Evolutionary conservation across 306 rosid species (phyloP), one percentile per base, ranked within the genome.

Genomic region (Vachellia pachyceras): DNA sequence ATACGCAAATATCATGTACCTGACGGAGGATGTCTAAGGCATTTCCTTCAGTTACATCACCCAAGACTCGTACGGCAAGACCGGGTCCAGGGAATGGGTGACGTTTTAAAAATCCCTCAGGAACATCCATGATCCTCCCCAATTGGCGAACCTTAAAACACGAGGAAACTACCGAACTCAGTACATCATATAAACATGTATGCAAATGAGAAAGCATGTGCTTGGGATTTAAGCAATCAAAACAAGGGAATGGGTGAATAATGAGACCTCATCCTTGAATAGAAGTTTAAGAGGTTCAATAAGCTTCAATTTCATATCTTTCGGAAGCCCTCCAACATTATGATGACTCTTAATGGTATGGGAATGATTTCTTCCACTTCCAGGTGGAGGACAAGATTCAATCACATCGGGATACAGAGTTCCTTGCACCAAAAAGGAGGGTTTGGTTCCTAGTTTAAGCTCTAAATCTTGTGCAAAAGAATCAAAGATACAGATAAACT

Each of bases 11-110:
- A 39, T 40, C 44, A 5, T 50, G 52, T 86, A 90, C 99, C 94
- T 89, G 87, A 75, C 99, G 95, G 80, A 95, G 96, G 81, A 91
- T 77, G 11, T 91, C 98, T 76, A 95, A 86, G 74, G 97, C 94
- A 85, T 91, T 89, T 73, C 86, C 97, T 74, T 88, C 82, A 15
- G 97, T 91, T 69, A 95, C 99, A 37, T 95, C 99, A 70, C 99
- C 99, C 74, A 93, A 66, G 61, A 95, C 94, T 84, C 98, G 87
- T 7, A 95, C 97, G 1, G 99, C 99, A 80, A 95, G 99, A 49
- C 99, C 99, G 49, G 98, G 99, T 17, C 98, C 99, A 4, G 99
- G 99, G 82, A 95, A 95, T 39, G 98, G 99, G 79, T 93, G 98
- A 42, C 98, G 99, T 74, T 93, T 95, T 47, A 95, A 82, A 87